Base-by-base conservation (phyloP, 768 basidiomycete genomes). In the Trametes villosa region DNA sequence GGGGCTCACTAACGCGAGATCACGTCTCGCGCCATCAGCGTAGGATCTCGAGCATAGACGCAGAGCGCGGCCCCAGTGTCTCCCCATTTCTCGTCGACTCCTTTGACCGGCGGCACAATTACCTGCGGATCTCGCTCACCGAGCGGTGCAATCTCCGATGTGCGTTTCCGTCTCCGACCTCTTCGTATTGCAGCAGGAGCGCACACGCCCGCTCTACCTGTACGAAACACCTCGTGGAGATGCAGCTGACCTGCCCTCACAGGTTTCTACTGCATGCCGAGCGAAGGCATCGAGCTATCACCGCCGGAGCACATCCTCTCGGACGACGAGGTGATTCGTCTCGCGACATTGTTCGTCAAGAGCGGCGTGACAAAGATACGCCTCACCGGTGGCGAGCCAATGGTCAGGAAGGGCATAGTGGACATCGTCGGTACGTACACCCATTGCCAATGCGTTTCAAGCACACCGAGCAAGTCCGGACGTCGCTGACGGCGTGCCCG, bases 261-360 rank as follows among this genome's bases (percentile, higher is more conserved):
- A 95, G 91, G 92, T 66, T 93, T 93, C 67, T 96, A 96, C 71
- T 95, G 92, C 68, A 96, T 95, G 93, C 93, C 92, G 3, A 83
- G 80, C 53, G 86, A 89, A 68, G 92, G 92, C 31, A 76, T 94
- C 5, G 83, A 88, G 53, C 79, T 94, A 27, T 87, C 90, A 13
- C 93, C 92, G 2, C 76, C 77, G 33, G 78, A 78, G 11, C 81
- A 89, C 59, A 80, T 93, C 58, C 80, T 96, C 38, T 86, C 89
- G 0, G 86, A 93, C 63, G 82, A 86, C 51, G 92, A 96, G 70
- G 75, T 95, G 29, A 71, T 90, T 41, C 84, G 88, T 48, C 79
- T 94, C 1, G 89, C 91, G 5, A 74, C 79, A 18, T 75, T 96
- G 18, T 96, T 96, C 64, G 92, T 96, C 0, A 79, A 79, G 66